Evolutionary conservation across 352 stramenopile species (phyloP).

Genomic region (Hyaloperonospora arabidopsidis): DNA sequence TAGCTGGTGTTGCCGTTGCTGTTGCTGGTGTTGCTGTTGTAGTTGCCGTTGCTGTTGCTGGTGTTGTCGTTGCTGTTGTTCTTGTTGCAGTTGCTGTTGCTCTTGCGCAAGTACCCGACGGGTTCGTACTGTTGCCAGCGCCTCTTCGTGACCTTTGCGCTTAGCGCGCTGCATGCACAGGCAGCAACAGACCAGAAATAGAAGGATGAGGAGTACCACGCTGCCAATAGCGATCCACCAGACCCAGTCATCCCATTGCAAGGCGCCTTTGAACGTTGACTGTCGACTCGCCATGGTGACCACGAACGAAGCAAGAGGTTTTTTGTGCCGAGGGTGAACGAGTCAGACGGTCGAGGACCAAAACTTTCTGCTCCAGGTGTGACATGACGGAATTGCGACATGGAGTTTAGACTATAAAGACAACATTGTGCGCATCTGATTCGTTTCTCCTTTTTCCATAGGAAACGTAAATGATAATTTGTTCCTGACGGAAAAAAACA

Average conservation of each 20-base stretch:
- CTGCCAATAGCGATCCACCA: slow-evolving; percentile 64
- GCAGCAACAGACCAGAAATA: slow-evolving; percentile 66
- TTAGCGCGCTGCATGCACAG: slow-evolving; percentile 72
- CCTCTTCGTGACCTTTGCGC: slow-evolving; percentile 67
- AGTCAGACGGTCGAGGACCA: too few relatives aligned
- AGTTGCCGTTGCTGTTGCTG: slow-evolving; percentile 43
- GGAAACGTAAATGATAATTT: too few relatives aligned
- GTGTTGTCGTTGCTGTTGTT: slow-evolving; percentile 36
- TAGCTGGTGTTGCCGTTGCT: too few relatives aligned
- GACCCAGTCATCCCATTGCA: slow-evolving; percentile 73
- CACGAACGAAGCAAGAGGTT: neutral
- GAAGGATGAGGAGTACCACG: slow-evolving; percentile 53
- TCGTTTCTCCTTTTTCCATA: too few relatives aligned
- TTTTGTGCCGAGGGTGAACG: neutral
- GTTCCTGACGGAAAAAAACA: too few relatives aligned
- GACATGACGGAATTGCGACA: too few relatives aligned
- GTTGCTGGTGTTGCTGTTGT: slow-evolving; percentile 16
- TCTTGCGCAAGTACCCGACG: slow-evolving; percentile 44
- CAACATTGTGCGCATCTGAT: too few relatives aligned
- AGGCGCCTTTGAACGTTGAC: slow-evolving; percentile 62
- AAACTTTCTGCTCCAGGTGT: too few relatives aligned
- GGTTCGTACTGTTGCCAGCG: slow-evolving; percentile 46
- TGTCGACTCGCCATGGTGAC: slow-evolving; percentile 31
- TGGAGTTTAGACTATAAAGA: too few relatives aligned
- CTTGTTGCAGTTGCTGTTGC: slow-evolving; percentile 24